Percentiles rank a stretch among this genome's conserved stretches.
phyloP scores from a whole-genome alignment of 2,329 filamentous ascomycete species.

The Chaetomiaceae sp. region DNA sequence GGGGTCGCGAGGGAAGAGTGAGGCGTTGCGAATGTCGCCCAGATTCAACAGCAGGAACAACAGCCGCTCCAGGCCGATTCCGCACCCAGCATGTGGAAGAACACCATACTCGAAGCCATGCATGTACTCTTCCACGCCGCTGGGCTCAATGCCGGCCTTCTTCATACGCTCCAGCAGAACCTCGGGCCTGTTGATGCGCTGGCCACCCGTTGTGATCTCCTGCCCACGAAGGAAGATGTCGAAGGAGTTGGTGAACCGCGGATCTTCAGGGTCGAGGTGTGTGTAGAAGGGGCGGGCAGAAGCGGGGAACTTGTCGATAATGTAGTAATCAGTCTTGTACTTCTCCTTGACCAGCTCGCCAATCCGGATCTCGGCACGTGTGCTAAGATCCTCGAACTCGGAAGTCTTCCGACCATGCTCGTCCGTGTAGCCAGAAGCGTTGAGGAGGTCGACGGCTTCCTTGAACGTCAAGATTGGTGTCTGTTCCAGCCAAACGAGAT shows the following conservation, averaged over 20 bases:
- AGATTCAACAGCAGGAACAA: conserved; percentile 81
- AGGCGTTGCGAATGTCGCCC: conserved; percentile 84
- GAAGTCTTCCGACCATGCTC: conserved; percentile 70
- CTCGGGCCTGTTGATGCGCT: conserved; percentile 79
- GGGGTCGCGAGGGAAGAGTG: conserved; percentile 82
- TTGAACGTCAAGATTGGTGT: conserved; percentile 77
- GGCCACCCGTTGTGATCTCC: conserved; percentile 86
- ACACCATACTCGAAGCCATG: conserved; percentile 83
- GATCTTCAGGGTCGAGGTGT: conserved; percentile 72
- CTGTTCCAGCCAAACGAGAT: conserved; percentile 80
- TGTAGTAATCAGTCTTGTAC: conserved; percentile 85
- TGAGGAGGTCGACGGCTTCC: conserved; percentile 76
- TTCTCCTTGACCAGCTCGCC: conserved; percentile 82
- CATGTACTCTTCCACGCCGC: conserved; percentile 87
- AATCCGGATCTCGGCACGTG: conserved; percentile 79
- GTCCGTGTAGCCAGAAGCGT: conserved; percentile 68
- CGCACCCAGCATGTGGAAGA: conserved; percentile 83
- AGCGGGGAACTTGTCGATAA: conserved; percentile 87
- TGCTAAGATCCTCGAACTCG: conserved; percentile 74
- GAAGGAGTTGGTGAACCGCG: conserved; percentile 79
- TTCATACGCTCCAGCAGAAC: conserved; percentile 75
- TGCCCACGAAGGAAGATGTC: conserved; percentile 93
- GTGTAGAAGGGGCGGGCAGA: conserved; percentile 87
- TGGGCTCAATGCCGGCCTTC: conserved; percentile 67
- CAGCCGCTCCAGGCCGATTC: conserved; percentile 84